phyloP scores from a whole-genome alignment of 805 yeast species.

The Myxozyma mucilagina region DNA sequence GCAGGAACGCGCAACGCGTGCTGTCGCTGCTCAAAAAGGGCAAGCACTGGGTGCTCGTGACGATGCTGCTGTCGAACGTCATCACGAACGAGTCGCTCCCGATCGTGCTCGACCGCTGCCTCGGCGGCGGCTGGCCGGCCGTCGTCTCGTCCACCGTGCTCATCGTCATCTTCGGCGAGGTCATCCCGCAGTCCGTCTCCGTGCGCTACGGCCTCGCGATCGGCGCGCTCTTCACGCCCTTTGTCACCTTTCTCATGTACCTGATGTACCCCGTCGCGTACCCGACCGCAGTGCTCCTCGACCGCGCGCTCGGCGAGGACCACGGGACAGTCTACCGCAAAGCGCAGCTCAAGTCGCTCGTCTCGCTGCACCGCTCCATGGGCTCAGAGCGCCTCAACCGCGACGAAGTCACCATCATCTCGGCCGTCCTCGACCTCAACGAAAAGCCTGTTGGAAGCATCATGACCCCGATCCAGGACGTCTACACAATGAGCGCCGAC shows the following conservation, averaged over 20 bases:
- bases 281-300: conserved; percentile 81
- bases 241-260: conserved; percentile 82
- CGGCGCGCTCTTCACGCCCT: conserved; percentile 88
- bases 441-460: conserved; percentile 83
- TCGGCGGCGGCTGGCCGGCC: conserved; percentile 98
- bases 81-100: conserved; percentile 61
- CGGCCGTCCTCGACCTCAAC: conserved; percentile 89
- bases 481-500: conserved; percentile 84
- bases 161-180: conserved; percentile 93
- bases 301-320: conserved; percentile 84
- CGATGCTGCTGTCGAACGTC: conserved; percentile 52
- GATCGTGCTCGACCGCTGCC: conserved; percentile 83
- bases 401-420: conserved; percentile 94
- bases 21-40: conserved; percentile 72
- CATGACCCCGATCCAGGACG: conserved; percentile 93
- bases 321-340: conserved; percentile 94
- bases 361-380: conserved; percentile 89
- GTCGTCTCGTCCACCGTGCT: conserved; percentile 90
- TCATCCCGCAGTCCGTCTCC: conserved; percentile 91
- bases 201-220: conserved; percentile 90
- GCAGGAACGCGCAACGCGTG: conserved; percentile 68
- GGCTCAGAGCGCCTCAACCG: conserved; percentile 90
- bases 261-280: conserved; percentile 88
- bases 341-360: conserved; percentile 89
- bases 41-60: conserved; percentile 95